phyloP scores from a whole-genome alignment of 2,329 filamentous ascomycete genomes.

The Aspergillus tanneri region DNA sequence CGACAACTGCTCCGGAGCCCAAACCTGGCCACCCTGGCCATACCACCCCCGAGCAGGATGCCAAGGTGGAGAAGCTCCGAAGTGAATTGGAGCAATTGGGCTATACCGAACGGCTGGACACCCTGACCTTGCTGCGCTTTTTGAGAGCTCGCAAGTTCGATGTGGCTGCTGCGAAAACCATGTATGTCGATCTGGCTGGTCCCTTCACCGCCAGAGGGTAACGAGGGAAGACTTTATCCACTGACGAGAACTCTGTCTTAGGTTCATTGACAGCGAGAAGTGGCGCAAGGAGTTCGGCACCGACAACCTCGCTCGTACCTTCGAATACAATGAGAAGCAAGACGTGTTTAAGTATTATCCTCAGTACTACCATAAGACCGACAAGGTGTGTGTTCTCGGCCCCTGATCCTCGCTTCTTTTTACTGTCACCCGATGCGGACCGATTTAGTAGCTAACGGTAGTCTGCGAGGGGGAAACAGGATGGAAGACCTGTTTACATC shows the following conservation, averaged over 20 bases:
- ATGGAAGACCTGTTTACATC: slow-evolving; percentile 95
- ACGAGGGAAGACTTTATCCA: too few relatives aligned
- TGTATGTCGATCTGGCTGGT: slow-evolving; percentile 59
- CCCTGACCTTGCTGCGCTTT: slow-evolving; percentile 87
- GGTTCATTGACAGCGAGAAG: slow-evolving; percentile 86
- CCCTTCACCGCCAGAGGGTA: not conserved
- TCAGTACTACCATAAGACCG: slow-evolving; percentile 93
- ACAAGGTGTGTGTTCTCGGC: slow-evolving; percentile 46
- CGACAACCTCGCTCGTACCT: slow-evolving; percentile 74
- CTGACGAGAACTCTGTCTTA: slow-evolving; percentile 39
- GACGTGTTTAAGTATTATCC: slow-evolving; percentile 89
- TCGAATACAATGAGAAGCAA: slow-evolving; percentile 83
- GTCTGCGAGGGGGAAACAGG: slow-evolving; percentile 53
- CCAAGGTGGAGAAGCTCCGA: slow-evolving; percentile 82
- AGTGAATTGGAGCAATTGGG: slow-evolving; percentile 80
- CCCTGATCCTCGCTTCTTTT: not conserved
- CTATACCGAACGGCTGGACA: slow-evolving; percentile 82
- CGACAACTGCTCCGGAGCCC: slow-evolving; percentile 68
- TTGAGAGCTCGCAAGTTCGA: slow-evolving; percentile 94
- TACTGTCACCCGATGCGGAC: not conserved
- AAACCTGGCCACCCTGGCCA: slow-evolving; percentile 82
- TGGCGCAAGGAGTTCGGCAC: slow-evolving; percentile 88
- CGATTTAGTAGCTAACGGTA: slow-evolving; percentile 9
- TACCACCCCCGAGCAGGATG: slow-evolving; percentile 82
- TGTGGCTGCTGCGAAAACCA: slow-evolving; percentile 76